A percentile compares a stretch with the other conserved stretches of the same genome.
Evolutionary conservation across 345 rosid species (phyloP).

Genomic region (Orychophragmus violaceus): DNA sequence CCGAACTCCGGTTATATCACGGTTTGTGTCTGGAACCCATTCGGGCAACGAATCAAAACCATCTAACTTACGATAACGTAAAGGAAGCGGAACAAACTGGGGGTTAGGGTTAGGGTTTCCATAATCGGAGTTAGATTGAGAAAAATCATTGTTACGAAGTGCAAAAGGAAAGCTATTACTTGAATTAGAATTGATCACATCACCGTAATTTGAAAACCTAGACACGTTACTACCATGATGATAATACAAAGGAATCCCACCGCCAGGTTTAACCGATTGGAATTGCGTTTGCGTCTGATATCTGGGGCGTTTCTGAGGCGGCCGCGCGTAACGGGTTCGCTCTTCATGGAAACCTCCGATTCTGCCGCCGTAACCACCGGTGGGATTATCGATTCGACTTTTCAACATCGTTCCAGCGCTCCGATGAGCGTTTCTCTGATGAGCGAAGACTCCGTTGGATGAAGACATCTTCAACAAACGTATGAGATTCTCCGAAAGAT

Average conservation of each 20-base stretch:
- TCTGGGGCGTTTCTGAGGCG: constrained; percentile 23
- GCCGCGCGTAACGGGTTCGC: constrained; percentile 8
- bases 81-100: constrained; percentile 19
- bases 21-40: constrained; percentile 11
- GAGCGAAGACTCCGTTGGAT: background rate
- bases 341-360: background rate
- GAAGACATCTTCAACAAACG: constrained; percentile 10
- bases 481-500: background rate
- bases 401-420: constrained; percentile 18
- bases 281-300: background rate
- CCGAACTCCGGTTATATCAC: background rate
- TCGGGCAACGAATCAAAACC: constrained; percentile 24
- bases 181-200: constrained; percentile 15
- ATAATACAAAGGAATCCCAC: constrained; percentile 5
- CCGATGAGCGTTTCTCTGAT: too few relatives aligned
- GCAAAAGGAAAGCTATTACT: background rate
- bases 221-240: constrained; percentile 14
- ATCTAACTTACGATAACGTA: constrained; percentile 14
- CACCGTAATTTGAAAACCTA: constrained; percentile 28
- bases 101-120: constrained; percentile 21
- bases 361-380: background rate
- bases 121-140: background rate
- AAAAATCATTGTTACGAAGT: constrained; percentile 2
- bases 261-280: background rate
- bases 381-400: constrained; percentile 15